These are phyloP conservation scores for Ophryocystis elektroscirrha DNA, from an alignment of 169 alveolate species.

Conservation along the genomic window DNA sequence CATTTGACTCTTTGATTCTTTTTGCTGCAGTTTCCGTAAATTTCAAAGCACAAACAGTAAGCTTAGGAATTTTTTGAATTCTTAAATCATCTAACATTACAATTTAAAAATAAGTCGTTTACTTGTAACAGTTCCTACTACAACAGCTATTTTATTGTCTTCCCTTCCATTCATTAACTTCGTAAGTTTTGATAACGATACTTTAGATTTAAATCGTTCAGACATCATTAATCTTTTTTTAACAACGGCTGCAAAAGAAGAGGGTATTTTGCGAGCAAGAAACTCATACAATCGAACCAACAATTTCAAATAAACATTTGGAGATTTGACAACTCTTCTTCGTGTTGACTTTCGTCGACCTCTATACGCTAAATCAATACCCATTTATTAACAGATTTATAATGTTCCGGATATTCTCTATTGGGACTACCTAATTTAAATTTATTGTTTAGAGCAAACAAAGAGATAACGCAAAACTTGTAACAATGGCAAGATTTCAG, in stretches of 20 bases:
- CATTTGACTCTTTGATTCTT: constrained; percentile 81
- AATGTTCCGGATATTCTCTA: too few relatives aligned
- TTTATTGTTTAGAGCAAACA: too few relatives aligned
- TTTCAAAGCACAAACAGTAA: constrained; percentile 81
- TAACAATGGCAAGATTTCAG: too few relatives aligned
- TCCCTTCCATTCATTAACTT: constrained; percentile 57
- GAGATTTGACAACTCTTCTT: too few relatives aligned
- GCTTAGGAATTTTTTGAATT: constrained; percentile 46
- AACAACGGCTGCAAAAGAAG: constrained; percentile 68
- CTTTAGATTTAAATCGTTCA: constrained; percentile 66
- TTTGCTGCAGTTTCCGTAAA: constrained; percentile 89
- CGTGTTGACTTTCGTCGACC: too few relatives aligned
- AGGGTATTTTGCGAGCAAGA: constrained; percentile 74
- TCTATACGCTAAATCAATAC: too few relatives aligned
- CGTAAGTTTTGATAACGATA: constrained; percentile 68
- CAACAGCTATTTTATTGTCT: constrained; percentile 73
- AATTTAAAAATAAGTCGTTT: constrained; percentile 1
- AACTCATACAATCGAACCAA: constrained; percentile 33
- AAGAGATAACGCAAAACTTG: too few relatives aligned
- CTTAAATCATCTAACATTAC: constrained; percentile 49
- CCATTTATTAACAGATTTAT: too few relatives aligned
- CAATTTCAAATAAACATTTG: too few relatives aligned
- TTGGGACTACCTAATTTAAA: too few relatives aligned
- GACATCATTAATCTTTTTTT: constrained; percentile 70
- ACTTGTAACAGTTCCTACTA: constrained; percentile 86